A percentile compares a stretch with the other conserved stretches of the same genome.
Evolutionary conservation across 345 rosid genomes (phyloP).

Genomic region (Citrus hindsii): DNA sequence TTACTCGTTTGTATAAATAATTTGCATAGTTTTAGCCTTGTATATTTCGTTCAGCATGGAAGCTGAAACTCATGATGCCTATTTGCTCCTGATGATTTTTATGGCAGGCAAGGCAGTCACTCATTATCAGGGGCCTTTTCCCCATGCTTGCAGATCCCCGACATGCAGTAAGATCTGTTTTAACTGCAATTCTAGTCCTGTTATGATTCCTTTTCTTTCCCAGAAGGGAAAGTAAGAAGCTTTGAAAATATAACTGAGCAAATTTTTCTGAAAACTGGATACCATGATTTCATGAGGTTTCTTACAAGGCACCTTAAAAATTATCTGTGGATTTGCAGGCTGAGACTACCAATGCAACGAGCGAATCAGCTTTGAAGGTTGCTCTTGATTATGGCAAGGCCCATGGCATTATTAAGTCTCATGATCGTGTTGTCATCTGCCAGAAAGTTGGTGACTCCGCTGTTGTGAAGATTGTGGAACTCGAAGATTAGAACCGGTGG

Average conservation of each 20-base stretch:
- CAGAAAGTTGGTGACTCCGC: conserved; percentile 64
- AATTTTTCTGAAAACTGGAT: background rate
- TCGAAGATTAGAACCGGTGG: conserved; percentile 34
- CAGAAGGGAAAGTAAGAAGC: background rate
- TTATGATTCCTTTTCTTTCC: background rate
- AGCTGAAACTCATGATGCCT: background rate
- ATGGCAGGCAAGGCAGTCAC: conserved; percentile 68
- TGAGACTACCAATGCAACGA: conserved; percentile 30
- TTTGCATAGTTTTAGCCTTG: background rate
- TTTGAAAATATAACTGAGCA: background rate
- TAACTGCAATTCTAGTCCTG: background rate
- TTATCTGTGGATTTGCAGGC: conserved; percentile 37
- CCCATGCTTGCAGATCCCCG: conserved; percentile 65
- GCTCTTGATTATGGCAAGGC: conserved; percentile 65
- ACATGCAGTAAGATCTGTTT: conserved; percentile 41
- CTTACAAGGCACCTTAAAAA: background rate
- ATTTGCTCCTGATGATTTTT: conserved; percentile 6
- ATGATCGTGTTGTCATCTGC: conserved; percentile 58
- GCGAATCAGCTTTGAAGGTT: conserved; percentile 53
- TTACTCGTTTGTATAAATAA: background rate
- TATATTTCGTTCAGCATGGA: background rate
- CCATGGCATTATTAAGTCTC: conserved; percentile 47
- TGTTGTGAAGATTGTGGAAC: conserved; percentile 64
- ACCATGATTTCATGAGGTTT: background rate
- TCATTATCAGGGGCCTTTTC: conserved; percentile 58